Evolutionary conservation across 139 green algal species (phyloP).

Genomic region (Chlorella sp.): DNA sequence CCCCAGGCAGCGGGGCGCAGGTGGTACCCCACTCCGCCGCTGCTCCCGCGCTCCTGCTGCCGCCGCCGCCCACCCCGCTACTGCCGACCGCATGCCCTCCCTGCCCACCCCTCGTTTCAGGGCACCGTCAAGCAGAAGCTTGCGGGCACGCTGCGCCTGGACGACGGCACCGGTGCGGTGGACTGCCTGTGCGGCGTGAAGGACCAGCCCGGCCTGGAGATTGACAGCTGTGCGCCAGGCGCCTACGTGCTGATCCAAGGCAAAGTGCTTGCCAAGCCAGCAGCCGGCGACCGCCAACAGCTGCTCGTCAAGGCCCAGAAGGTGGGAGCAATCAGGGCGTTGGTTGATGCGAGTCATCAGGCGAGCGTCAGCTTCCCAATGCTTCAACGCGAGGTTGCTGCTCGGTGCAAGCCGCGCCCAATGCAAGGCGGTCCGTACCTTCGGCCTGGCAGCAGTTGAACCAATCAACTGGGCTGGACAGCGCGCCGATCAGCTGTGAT

Average conservation of each 20-base stretch:
- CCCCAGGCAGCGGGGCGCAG: background rate
- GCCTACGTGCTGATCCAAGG: conserved; percentile 27
- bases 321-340: too few relatives aligned
- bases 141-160: background rate
- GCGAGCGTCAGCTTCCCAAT: too few relatives aligned
- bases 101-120: background rate
- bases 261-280: conserved; percentile 6
- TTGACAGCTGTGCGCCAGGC: background rate
- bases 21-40: too few relatives aligned
- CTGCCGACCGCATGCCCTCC: background rate
- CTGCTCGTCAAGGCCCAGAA: conserved; percentile 30
- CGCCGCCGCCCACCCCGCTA: background rate
- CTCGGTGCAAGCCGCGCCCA: too few relatives aligned
- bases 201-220: background rate
- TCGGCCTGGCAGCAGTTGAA: background rate
- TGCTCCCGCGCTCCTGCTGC: background rate
- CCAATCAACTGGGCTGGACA: background rate
- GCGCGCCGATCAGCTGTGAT: background rate
- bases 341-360: too few relatives aligned
- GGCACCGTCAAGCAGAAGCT: conserved; percentile 20
- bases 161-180: conserved; percentile 26
- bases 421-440: too few relatives aligned
- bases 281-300: background rate
- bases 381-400: too few relatives aligned
- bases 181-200: background rate